Conservation (phyloP, 768 basidiomycete species). For the Xerocomellus intermedius region DNA sequence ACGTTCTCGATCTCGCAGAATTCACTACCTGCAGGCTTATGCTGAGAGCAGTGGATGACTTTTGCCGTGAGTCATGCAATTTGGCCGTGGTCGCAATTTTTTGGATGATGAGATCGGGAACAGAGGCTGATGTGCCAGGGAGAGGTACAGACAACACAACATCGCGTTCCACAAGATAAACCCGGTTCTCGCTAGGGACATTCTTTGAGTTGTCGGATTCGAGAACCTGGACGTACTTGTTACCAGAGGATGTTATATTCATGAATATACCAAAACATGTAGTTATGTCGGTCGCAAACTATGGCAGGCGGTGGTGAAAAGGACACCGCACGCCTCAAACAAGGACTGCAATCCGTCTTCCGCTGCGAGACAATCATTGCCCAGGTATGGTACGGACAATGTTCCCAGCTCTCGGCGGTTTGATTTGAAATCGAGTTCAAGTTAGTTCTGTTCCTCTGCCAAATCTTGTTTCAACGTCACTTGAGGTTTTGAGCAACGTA, state of each 20-base stretch:
- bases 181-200: conserved; percentile 12
- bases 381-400: conserved; percentile 15
- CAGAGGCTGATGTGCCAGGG: conserved; percentile 54
- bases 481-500: too few species aligned
- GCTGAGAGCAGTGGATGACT: conserved; percentile 41
- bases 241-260: conserved; percentile 17
- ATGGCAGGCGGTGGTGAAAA: conserved; percentile 60
- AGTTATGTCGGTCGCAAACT: conserved; percentile 40
- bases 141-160: conserved; percentile 48
- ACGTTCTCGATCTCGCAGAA: conserved; percentile 50
- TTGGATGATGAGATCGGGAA: conserved; percentile 24
- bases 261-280: conserved; percentile 17
- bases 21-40: conserved; percentile 48
- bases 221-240: conserved; percentile 5
- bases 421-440: conserved; percentile 3
- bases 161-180: conserved; percentile 15
- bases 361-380: conserved; percentile 28
- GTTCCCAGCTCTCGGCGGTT: conserved; percentile 26
- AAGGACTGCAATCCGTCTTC: conserved; percentile 46
- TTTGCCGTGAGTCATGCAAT: conserved; percentile 48
- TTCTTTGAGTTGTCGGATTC: conserved; percentile 13
- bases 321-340: conserved; percentile 72
- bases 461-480: too few species aligned
- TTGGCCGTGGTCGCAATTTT: neutral
- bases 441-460: too few species aligned